Evolutionary conservation across 495 filamentous ascomycete genomes (phyloP), one percentile per base, ranked within the genome.

Genomic region (Aspergillus ostianus): DNA sequence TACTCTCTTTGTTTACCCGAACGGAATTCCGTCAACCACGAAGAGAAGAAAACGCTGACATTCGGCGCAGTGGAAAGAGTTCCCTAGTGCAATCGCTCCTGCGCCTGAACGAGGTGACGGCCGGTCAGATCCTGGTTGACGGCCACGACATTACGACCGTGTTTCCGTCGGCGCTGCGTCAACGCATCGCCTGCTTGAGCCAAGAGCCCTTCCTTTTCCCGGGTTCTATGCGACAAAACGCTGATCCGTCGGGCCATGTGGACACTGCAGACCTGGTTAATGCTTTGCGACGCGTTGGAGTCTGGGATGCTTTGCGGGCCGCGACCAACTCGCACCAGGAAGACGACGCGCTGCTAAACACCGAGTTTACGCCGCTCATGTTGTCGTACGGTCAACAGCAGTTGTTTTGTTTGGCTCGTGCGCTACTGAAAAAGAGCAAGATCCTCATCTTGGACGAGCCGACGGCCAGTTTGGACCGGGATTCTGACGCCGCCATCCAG

Each of bases 401-500:
- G 70, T 73, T 89, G 0, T 79, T 87, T 47, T 80, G 78, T 59
- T 72, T 89, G 6, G 83, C 80, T 1, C 73, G 84, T 9, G 85
- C 82, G 2, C 65, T 87, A 8, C 65, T 87, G 13, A 67, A 78
- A 46, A 66, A 49, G 47, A 72, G 73, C 46, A 73, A 64, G 6
- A 69, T 80, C 9, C 27, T 79, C n/a, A 68, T 79, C 20, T 56
- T 81, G 1, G 78, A 79, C 60, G 77, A 80, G 63, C 68, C 73
- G 6, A 79, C 75, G 12, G 77, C 73, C 72, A 77, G 59, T 10
- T 90, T 97, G 69, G 92, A 97, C 76, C 90, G 91, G 71, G 84
- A 84, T 20, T 94, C 91, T 7, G 92, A 97, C 67, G 73, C 82
- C 51, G 91, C 91, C 68, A 93, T 97, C 58, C 92, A 97, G 68